Percentiles rank a stretch among this genome's conserved stretches.
Evolutionary conservation across 371 early-diverging fungal species (phyloP).

Genomic region (Caulochytrium protostelioides): DNA sequence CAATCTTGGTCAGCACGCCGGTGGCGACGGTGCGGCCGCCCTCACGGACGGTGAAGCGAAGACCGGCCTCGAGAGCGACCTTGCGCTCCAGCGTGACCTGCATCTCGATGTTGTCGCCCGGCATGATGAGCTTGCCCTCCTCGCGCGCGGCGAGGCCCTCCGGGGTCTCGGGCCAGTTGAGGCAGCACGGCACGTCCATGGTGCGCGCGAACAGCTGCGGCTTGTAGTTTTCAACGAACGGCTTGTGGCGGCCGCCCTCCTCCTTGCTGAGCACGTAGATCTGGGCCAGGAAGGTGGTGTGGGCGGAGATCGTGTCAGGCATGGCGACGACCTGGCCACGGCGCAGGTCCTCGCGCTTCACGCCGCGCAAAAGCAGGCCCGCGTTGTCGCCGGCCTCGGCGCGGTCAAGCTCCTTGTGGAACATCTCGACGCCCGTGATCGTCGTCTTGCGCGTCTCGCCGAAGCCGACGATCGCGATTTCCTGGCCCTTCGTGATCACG

Average conservation of each 20-base stretch:
- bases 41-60: conserved; percentile 92
- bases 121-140: conserved; percentile 83
- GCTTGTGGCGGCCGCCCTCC: conserved; percentile 95
- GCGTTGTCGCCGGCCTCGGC: conserved; percentile 97
- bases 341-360: conserved; percentile 87
- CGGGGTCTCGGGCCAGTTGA: conserved; percentile 50
- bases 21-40: conserved; percentile 95
- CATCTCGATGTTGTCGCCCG: conserved; percentile 87
- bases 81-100: conserved; percentile 52
- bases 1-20: conserved; percentile 42
- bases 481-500: conserved; percentile 69
- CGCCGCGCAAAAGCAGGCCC: conserved; percentile 86
- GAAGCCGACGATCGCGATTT: conserved; percentile 91
- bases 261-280: conserved; percentile 89
- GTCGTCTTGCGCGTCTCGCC: conserved; percentile 71
- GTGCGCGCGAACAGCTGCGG: conserved; percentile 90
- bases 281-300: conserved; percentile 78
- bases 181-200: conserved; percentile 72
- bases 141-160: conserved; percentile 53
- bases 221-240: conserved; percentile 86
- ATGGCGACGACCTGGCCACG: conserved; percentile 84
- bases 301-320: conserved; percentile 77
- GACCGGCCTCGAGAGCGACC: conserved; percentile 76
- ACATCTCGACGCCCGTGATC: conserved; percentile 93
- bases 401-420: conserved; percentile 89